Conservation (phyloP, 139 green algal species). For the Marvania coccoides region DNA sequence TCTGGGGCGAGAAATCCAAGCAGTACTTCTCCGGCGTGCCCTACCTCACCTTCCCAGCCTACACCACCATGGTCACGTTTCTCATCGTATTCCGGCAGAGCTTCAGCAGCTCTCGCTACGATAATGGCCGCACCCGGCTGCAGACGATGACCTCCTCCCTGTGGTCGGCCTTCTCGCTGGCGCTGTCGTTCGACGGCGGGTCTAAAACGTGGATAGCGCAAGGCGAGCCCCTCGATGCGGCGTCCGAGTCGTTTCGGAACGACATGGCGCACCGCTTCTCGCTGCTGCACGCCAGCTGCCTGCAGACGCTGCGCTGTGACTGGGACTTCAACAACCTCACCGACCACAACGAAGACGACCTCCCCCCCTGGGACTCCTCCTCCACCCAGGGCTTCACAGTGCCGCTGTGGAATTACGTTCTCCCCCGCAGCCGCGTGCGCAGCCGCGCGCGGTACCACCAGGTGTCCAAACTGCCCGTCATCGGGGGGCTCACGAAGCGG, state of each 20-base stretch:
- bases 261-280: conserved; percentile 16
- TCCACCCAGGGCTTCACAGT: background rate
- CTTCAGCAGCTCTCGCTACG: conserved; percentile 14
- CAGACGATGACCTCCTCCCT: conserved; percentile 3
- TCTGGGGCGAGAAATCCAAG: background rate
- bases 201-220: no score
- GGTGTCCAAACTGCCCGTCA: background rate
- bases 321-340: conserved; percentile 37
- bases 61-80: conserved; percentile 25
- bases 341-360: conserved; percentile 8
- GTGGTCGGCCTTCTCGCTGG: background rate
- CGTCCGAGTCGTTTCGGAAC: conserved; percentile 14
- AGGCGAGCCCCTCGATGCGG: no score
- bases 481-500: background rate
- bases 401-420: background rate
- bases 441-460: background rate
- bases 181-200: conserved; percentile 15
- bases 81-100: conserved; percentile 27
- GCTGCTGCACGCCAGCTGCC: conserved; percentile 36
- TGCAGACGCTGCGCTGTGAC: conserved; percentile 43
- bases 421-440: background rate
- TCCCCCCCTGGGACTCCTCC: background rate
- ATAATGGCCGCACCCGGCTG: conserved; percentile 24
- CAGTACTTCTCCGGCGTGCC: background rate
- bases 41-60: conserved; percentile 15